A percentile compares a stretch with the other conserved stretches of the same genome.
These are phyloP conservation scores for Dendrobium officinale DNA, from an alignment of 106 monocot species.

Conservation along the genomic window DNA sequence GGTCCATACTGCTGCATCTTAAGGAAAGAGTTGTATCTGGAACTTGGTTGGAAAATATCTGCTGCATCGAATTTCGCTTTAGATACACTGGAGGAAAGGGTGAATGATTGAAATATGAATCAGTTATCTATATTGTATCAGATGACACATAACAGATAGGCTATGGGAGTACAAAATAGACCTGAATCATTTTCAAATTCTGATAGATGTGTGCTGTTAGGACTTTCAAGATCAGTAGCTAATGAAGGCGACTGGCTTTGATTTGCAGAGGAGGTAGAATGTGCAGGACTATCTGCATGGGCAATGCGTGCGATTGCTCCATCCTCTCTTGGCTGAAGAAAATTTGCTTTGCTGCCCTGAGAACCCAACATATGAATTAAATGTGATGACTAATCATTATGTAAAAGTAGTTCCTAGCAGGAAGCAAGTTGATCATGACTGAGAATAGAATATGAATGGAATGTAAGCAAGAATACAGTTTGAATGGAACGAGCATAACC, in stretches of 20 bases:
- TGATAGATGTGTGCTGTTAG: constrained; percentile 41
- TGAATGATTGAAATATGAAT: constrained; percentile 88
- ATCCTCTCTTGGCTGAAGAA: constrained; percentile 43
- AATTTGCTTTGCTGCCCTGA: constrained; percentile 59
- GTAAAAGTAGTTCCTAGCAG: neutral
- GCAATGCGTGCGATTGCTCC: constrained; percentile 26
- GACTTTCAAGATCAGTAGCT: constrained; percentile 33
- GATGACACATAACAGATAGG: constrained; percentile 23
- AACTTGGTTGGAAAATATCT: constrained; percentile 85
- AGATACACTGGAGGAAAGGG: constrained; percentile 79
- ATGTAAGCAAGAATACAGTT: neutral
- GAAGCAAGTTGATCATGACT: neutral
- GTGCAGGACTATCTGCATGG: constrained; percentile 32
- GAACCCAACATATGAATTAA: neutral
- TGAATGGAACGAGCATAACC: too few species aligned
- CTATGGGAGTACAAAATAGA: constrained; percentile 15
- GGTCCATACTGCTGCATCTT: constrained; percentile 69
- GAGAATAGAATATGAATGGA: neutral
- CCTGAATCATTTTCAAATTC: constrained; percentile 88
- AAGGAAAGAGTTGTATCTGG: constrained; percentile 93
- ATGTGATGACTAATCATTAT: neutral
- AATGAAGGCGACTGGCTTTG: constrained; percentile 49
- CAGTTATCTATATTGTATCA: constrained; percentile 29
- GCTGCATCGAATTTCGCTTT: constrained; percentile 98
- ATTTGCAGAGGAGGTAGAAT: constrained; percentile 55